Evolutionary conservation across 2,329 filamentous ascomycete species (phyloP), one percentile per base, ranked within the genome.

Genomic region (Thelonectria olida): DNA sequence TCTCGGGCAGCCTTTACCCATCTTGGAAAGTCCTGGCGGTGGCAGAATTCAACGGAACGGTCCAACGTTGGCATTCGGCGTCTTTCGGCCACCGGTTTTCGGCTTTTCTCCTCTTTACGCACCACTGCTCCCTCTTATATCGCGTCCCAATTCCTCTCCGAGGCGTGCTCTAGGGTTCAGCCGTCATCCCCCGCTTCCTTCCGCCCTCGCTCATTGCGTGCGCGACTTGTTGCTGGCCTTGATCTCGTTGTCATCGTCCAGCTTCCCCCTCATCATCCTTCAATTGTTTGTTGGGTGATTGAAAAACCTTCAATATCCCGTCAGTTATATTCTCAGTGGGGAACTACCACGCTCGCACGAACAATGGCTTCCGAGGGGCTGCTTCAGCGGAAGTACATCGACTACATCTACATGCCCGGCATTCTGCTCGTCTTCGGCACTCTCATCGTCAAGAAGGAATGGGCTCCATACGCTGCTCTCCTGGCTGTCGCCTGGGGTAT

Each of bases 321-420:
- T n/a, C 27, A 25, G 20, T 44, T 34, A 42, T 57, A 41, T 57
- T 58, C 62, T 60, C 58, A 61, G 67, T 66, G 66, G 58, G 65
- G 60, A 67, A 61, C 61, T 65, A 31, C 54, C 57, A 49, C 56
- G 51, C 49, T 17, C 45, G 22, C 28, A 53, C 25, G 19, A 53
- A 65, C 56, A 58, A 75, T 73, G 69, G 60, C 74, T 59, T 63
- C 73, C 54, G 67, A 59, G 52, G 70, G 73, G 69, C 72, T 70
- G 64, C 64, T 84, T 48, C 84, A 89, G 65, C 83, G 84, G 68
- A 83, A 88, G 72, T 92, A 90, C 74, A 79, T 95, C 74, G 88
- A 93, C 78, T 92, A 91, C 74, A 87, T 96, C 72, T 93, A 95
- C 77, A 90, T 96, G 73, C 93, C 94, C 64, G 90, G 89, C n/a